Evolutionary conservation across 1,284 basidiomycete species (phyloP).

Genomic region (Tausonia pullulans): DNA sequence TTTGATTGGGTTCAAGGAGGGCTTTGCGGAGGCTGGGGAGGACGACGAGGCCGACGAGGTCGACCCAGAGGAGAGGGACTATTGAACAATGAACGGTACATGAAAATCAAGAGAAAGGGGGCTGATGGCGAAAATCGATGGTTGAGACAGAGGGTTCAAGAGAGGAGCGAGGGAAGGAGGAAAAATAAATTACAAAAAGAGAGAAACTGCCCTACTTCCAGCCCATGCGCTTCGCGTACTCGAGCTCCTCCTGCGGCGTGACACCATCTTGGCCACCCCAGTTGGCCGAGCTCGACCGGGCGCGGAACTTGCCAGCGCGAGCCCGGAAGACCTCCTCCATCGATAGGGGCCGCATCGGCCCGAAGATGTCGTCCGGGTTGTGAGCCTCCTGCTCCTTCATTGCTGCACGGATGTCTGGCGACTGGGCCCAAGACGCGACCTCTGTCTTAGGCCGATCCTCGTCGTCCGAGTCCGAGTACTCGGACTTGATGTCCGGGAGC

Average conservation of each 20-base stretch:
- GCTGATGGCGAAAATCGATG: background rate
- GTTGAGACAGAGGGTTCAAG: background rate
- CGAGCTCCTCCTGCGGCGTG: constrained; percentile 66
- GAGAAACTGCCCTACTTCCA: constrained; percentile 38
- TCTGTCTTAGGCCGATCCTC: constrained; percentile 63
- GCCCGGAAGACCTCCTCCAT: constrained; percentile 61
- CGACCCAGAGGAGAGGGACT: constrained; percentile 23
- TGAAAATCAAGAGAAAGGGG: background rate
- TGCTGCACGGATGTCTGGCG: constrained; percentile 65
- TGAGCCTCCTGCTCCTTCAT: constrained; percentile 66
- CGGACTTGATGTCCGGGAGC: constrained; percentile 84
- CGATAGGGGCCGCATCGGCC: constrained; percentile 63
- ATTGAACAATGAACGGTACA: background rate
- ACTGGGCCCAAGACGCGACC: constrained; percentile 71
- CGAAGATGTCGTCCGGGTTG: constrained; percentile 88
- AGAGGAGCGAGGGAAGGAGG: background rate
- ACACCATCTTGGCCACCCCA: constrained; percentile 79
- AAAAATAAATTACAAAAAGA: background rate
- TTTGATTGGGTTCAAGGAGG: constrained; percentile 45
- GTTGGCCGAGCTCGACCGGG: constrained; percentile 82
- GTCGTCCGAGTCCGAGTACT: constrained; percentile 91
- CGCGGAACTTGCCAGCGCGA: constrained; percentile 54
- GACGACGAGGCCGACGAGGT: constrained; percentile 21
- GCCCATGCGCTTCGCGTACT: constrained; percentile 82
- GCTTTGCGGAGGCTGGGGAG: constrained; percentile 31